Percentiles rank a stretch among this genome's conserved stretches.
Conservation (phyloP, 805 yeast genomes). For the baker's yeast (Saccharomyces cerevisiae) region DNA sequence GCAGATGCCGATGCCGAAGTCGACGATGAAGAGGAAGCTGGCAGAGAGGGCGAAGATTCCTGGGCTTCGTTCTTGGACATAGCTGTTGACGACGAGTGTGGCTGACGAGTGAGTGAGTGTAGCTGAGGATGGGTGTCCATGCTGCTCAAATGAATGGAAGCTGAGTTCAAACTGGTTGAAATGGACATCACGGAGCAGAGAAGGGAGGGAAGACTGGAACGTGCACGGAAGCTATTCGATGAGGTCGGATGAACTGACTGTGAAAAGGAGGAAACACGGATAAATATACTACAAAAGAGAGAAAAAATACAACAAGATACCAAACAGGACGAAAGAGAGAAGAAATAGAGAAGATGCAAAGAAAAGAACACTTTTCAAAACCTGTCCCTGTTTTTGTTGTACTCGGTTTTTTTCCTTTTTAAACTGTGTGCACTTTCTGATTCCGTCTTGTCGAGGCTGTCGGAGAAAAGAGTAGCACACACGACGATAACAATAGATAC, state of each 20-base stretch:
- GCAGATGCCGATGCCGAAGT: background rate
- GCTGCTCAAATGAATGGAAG: conserved; percentile 12
- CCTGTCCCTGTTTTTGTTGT: background rate
- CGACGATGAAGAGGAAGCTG: background rate
- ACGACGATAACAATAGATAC: background rate
- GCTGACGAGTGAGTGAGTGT: conserved; percentile 16
- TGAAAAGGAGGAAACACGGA: background rate
- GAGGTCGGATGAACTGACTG: background rate
- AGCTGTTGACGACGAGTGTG: background rate
- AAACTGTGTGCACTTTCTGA: background rate
- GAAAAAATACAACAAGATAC: background rate
- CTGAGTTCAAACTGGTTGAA: conserved; percentile 11
- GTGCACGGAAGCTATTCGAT: background rate
- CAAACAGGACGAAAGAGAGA: background rate
- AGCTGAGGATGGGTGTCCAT: conserved; percentile 17
- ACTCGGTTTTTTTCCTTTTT: background rate
- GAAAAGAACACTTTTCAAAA: background rate
- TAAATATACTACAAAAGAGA: background rate
- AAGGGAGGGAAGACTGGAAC: background rate
- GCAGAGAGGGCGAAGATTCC: background rate
- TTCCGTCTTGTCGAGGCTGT: background rate
- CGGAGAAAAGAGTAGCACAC: background rate
- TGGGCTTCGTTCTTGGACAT: background rate
- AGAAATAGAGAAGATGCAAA: background rate
- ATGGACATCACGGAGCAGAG: conserved; percentile 14